Evolutionary conservation across 1,284 basidiomycete genomes (phyloP).

Genomic region (Ganoderma sinense): DNA sequence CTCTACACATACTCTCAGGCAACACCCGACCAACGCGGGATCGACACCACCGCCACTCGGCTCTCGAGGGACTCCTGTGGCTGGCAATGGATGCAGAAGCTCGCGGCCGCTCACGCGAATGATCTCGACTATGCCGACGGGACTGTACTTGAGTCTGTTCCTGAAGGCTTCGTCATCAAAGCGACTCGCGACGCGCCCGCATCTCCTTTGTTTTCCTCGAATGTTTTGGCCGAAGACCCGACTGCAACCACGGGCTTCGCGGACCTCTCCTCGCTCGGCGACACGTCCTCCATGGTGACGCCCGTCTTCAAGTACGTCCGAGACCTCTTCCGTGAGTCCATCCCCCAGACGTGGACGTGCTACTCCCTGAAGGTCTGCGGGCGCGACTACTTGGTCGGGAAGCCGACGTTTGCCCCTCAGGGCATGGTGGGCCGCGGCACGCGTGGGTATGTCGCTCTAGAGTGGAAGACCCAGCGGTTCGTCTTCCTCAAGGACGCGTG

Average conservation of each 20-base stretch:
- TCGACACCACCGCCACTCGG: slow-evolving; percentile 16
- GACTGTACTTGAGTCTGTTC: background rate
- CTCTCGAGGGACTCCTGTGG: slow-evolving; percentile 6
- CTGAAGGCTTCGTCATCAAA: background rate
- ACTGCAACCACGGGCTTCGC: background rate
- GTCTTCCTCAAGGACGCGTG: slow-evolving; percentile 15
- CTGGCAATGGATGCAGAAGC: slow-evolving; percentile 15
- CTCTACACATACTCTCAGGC: slow-evolving; percentile 9
- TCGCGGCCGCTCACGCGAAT: background rate
- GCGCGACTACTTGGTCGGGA: background rate
- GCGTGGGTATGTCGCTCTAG: slow-evolving; percentile 5
- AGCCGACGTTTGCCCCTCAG: background rate
- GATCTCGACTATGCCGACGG: slow-evolving; percentile 10
- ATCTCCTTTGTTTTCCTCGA: background rate
- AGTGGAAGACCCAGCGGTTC: slow-evolving; percentile 5
- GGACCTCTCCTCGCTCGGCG: background rate
- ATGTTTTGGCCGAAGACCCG: background rate
- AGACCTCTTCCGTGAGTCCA: slow-evolving; percentile 11
- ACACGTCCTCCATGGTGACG: background rate
- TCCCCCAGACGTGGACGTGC: slow-evolving; percentile 3
- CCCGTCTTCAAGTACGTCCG: slow-evolving; percentile 20
- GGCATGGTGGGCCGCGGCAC: slow-evolving; percentile 10
- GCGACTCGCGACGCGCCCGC: background rate
- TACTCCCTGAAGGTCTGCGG: slow-evolving; percentile 11
- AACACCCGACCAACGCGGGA: background rate